Evolutionary conservation across 2,329 filamentous ascomycete species (phyloP).

Genomic region (Cladosporium sp.): DNA sequence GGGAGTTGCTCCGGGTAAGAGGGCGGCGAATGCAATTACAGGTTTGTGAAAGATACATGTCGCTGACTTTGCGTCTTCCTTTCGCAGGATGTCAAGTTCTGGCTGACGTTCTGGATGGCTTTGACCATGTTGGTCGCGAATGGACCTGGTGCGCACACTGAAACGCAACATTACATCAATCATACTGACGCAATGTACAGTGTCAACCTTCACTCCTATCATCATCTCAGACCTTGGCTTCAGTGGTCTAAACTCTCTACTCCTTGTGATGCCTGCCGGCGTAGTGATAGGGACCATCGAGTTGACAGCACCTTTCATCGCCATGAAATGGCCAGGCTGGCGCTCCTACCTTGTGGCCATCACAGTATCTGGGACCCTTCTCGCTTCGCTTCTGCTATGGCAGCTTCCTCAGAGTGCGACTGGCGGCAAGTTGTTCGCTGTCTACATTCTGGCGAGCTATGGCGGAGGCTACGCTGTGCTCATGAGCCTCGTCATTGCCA

Average conservation of each 20-base stretch:
- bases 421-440: constrained; percentile 47
- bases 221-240: constrained; percentile 46
- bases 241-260: constrained; percentile 40
- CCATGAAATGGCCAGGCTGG: constrained; percentile 34
- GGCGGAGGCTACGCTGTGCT: constrained; percentile 48
- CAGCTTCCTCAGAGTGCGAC: constrained; percentile 38
- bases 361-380: constrained; percentile 40
- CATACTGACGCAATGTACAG: constrained; percentile 14
- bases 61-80: too few relatives aligned
- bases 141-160: constrained; percentile 27
- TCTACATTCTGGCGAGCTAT: constrained; percentile 46
- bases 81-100: constrained; percentile 33
- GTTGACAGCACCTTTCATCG: constrained; percentile 38
- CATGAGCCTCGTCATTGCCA: constrained; percentile 48
- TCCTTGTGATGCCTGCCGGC: constrained; percentile 42
- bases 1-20: constrained; percentile 27
- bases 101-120: constrained; percentile 38
- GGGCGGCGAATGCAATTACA: too few relatives aligned
- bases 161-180: not conserved
- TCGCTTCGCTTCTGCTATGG: constrained; percentile 43
- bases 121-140: constrained; percentile 43
- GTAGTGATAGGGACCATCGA: constrained; percentile 36
- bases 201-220: constrained; percentile 44
- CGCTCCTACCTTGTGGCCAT: constrained; percentile 39
- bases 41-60: not conserved